Conservation (phyloP, 495 filamentous ascomycete genomes). For the Usnea hakonensis region DNA sequence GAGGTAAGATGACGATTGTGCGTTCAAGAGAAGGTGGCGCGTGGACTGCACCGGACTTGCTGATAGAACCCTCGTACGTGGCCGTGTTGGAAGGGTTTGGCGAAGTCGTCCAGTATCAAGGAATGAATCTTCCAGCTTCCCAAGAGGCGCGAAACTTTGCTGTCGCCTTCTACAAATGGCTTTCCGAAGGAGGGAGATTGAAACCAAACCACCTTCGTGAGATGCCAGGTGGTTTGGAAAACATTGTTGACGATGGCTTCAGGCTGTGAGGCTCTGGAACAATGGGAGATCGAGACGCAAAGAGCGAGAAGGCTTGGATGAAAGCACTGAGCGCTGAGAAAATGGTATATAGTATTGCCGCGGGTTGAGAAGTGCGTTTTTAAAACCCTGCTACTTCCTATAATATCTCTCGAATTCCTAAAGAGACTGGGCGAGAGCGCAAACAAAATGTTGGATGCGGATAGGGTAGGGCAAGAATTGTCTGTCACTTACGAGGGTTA, state of each 20-base stretch:
- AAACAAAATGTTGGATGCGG: too few relatives aligned
- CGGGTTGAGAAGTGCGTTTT: background rate
- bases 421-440: too few relatives aligned
- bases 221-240: slow-evolving; percentile 10
- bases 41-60: background rate
- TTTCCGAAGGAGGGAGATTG: background rate
- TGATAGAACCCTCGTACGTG: slow-evolving; percentile 4
- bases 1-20: slow-evolving; percentile 4
- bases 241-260: slow-evolving; percentile 5
- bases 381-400: too few relatives aligned
- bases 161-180: slow-evolving; percentile 3
- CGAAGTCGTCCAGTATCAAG: slow-evolving; percentile 5
- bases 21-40: slow-evolving; percentile 9
- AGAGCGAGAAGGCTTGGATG: slow-evolving; percentile 2
- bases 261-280: background rate
- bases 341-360: slow-evolving; percentile 1
- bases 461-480: too few relatives aligned
- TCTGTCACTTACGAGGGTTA: too few relatives aligned
- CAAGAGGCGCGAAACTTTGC: slow-evolving; percentile 3
- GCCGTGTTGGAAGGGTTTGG: slow-evolving; percentile 5
- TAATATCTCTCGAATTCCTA: too few relatives aligned
- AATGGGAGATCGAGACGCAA: slow-evolving; percentile 6
- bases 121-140: slow-evolving; percentile 7
- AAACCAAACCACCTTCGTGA: slow-evolving; percentile 3
- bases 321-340: slow-evolving; percentile 9